phyloP scores from a whole-genome alignment of 2,329 filamentous ascomycete species.

The Sphaerulina populicola region DNA sequence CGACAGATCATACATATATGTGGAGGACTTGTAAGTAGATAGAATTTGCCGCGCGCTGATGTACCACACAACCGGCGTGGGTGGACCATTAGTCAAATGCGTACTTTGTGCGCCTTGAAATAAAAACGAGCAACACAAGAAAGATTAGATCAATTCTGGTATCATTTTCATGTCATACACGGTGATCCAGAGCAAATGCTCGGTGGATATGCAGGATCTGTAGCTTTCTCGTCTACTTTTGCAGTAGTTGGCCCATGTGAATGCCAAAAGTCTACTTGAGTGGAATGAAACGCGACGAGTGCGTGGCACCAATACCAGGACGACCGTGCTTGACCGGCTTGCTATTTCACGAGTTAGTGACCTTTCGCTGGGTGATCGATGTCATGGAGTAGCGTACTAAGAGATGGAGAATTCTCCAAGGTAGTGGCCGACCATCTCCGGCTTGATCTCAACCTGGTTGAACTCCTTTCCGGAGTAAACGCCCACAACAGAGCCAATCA shows the following conservation, averaged over 20 bases:
- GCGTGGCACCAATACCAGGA: conserved; percentile 99
- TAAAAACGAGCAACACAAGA: no score
- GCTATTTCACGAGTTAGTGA: conserved; percentile 55
- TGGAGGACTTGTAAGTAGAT: no score
- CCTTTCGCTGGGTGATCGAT: neutral
- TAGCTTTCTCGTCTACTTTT: neutral
- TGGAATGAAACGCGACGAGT: conserved; percentile 99
- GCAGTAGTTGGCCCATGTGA: neutral
- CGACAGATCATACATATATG: no score
- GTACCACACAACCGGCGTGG: no score
- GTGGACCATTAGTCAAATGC: no score
- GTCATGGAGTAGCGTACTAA: conserved; percentile 62
- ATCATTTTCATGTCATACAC: neutral
- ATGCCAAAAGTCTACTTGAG: conserved; percentile 63
- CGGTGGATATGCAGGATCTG: neutral
- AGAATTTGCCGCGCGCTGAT: no score
- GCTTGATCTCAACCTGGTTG: conserved; percentile 99
- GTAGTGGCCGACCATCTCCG: conserved; percentile 99
- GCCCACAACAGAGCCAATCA: conserved; percentile 97
- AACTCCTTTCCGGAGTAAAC: conserved; percentile 99
- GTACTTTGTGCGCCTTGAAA: no score
- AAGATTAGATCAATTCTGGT: neutral
- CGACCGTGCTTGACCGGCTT: conserved; percentile 99
- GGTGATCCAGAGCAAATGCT: no score
- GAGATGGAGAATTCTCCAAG: conserved; percentile 99